Evolutionary conservation across 306 rosid species (phyloP).

Genomic region (Begonia loranthoides): DNA sequence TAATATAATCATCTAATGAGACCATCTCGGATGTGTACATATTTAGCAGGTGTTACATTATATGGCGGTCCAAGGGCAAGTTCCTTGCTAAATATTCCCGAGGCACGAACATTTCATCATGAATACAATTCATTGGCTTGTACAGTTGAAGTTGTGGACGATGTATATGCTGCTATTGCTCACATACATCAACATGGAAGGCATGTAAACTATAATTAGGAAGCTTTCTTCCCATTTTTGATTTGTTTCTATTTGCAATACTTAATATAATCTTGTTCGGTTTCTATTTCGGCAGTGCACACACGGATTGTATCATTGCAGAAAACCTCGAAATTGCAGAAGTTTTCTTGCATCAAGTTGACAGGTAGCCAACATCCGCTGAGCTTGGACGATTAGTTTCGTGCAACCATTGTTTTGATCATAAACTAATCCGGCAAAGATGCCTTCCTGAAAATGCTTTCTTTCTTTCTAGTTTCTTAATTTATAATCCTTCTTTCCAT

Average conservation of each 20-base stretch:
- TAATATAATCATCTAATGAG: no score
- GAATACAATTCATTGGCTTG: conserved; percentile 87
- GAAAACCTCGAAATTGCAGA: conserved; percentile 66
- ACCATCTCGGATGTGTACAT: not conserved
- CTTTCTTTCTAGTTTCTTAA: no score
- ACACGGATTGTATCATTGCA: conserved; percentile 76
- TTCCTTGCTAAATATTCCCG: conserved; percentile 47
- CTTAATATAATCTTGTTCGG: conserved; percentile 7
- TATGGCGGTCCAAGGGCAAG: conserved; percentile 87
- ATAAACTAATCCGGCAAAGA: no score
- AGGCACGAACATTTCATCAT: conserved; percentile 58
- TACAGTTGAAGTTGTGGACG: conserved; percentile 78
- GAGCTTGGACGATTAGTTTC: conserved; percentile 1
- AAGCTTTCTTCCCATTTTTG: not conserved
- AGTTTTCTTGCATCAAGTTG: conserved; percentile 65
- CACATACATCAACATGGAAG: conserved; percentile 91
- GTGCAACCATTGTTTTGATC: not conserved
- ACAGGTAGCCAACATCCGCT: conserved; percentile 34
- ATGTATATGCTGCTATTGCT: conserved; percentile 60
- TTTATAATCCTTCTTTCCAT: no score
- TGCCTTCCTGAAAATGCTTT: no score
- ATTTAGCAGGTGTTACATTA: conserved; percentile 54
- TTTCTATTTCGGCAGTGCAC: conserved; percentile 51
- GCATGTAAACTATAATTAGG: conserved; percentile 20
- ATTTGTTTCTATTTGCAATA: not conserved